Percentiles rank a stretch among this genome's conserved stretches.
Evolutionary conservation across 2,329 filamentous ascomycete species (phyloP).

Genomic region (Venturia oleaginea): DNA sequence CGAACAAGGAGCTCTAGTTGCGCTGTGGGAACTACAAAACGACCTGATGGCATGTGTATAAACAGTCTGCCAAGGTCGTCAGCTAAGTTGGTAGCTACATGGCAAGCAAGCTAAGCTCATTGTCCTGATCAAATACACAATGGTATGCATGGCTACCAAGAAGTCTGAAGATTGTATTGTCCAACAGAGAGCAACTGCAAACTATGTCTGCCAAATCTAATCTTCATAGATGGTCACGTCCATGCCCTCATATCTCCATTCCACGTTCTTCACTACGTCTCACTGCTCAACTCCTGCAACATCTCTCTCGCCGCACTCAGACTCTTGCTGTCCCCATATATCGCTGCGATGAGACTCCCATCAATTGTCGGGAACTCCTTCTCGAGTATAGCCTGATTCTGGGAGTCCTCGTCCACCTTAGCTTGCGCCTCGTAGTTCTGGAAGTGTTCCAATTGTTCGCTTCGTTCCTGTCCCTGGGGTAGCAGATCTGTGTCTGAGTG

Average conservation of each 20-base stretch:
- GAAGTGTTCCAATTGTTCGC: conserved; percentile 34
- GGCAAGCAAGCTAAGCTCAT: not conserved
- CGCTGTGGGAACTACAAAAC: not conserved
- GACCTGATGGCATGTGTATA: not conserved
- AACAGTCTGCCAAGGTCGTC: not conserved
- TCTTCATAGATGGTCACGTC: no score
- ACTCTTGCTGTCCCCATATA: conserved; percentile 34
- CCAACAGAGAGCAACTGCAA: not conserved
- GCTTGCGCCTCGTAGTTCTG: conserved; percentile 29
- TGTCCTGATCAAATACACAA: not conserved
- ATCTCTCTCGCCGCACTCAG: conserved; percentile 36
- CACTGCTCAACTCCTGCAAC: conserved; percentile 29
- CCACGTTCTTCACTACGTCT: not conserved
- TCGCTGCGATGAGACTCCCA: conserved; percentile 35
- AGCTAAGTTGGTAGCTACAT: no score
- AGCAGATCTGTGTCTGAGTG: conserved; percentile 25
- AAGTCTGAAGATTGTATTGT: not conserved
- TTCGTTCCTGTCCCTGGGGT: conserved; percentile 31
- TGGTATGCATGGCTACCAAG: not conserved
- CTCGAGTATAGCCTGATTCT: conserved; percentile 34
- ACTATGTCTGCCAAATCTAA: not conserved
- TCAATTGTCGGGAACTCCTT: conserved; percentile 37
- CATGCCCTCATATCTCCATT: not conserved
- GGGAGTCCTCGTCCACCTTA: conserved; percentile 20
- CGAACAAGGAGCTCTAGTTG: not conserved